These are phyloP conservation scores for Dichomitus squalens DNA, from an alignment of 1,284 basidiomycete genomes.

Conservation along the genomic window DNA sequence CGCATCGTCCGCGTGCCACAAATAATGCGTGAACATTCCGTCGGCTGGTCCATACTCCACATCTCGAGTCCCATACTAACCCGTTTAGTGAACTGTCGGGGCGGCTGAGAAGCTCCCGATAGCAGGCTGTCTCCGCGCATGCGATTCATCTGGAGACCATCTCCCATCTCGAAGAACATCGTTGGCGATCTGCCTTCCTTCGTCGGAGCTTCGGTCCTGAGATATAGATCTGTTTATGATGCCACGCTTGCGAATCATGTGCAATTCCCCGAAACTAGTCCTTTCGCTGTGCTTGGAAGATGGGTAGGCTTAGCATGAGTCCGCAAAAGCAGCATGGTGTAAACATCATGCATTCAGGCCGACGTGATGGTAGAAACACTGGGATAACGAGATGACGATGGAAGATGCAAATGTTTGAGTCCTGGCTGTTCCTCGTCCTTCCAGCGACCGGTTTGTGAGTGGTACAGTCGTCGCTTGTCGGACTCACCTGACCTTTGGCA, in stretches of 20 bases:
- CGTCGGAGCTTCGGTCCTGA: slow-evolving; percentile 14
- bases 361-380: no score
- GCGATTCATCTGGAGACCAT: slow-evolving; percentile 6
- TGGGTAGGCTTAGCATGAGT: no score
- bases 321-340: no score
- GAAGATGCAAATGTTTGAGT: no score
- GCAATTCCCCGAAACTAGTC: neutral
- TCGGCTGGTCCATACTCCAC: slow-evolving; percentile 2
- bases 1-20: slow-evolving; percentile 12
- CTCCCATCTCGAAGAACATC: neutral
- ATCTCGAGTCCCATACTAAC: slow-evolving; percentile 8
- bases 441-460: no score
- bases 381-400: no score
- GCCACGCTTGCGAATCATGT: slow-evolving; percentile 9
- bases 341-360: no score
- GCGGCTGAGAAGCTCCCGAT: neutral
- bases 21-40: neutral
- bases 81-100: slow-evolving; percentile 9
- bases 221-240: slow-evolving; percentile 10
- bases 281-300: no score
- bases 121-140: slow-evolving; percentile 1
- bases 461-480: no score
- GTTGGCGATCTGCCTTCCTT: slow-evolving; percentile 19
- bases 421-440: no score
- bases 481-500: no score